Base-by-base conservation (phyloP, 805 yeast species). In the Pichia pseudocactophila region DNA sequence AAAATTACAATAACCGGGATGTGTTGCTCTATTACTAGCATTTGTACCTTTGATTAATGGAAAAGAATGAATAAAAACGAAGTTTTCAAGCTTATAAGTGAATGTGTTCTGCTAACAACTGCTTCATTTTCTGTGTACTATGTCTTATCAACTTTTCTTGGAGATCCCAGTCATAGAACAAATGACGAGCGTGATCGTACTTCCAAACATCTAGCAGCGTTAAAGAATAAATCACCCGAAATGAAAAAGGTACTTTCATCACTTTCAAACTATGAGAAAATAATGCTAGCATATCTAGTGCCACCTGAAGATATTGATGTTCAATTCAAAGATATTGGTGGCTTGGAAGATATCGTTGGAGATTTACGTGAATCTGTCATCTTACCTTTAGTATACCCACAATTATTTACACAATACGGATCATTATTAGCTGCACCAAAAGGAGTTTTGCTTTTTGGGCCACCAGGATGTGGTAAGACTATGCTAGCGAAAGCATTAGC, bases 381-480 rank as follows among this genome's bases (percentile, higher is more conserved):
- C 34, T 80, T 85, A 52, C 98, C 98, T 1, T 67, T 92, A 44
- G 81, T 84, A 15, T 67, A 77, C 52, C 96, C 96, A 0, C 85
- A 77, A 38, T 63, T 87, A 33, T 88, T 83, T 57, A 66, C 76
- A 11, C 78, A 76, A 41, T 84, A 82, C 50, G 78, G 86, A 41
- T 48, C 64, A 17, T 68, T 90, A 41, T 66, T 90, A 20, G 86
- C 83, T 55, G 90, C 96, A 1, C 98, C 98, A 2, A 88, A 86
- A 56, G 98, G 98, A 33, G 97, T 90, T 3, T 65, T 90, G 30
- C 70, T 89, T 38, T 80, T 86, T 57, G 97, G 97, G 0, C 97
- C 97, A 3, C 97, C 97, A 0, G 97, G 97, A 0, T 90, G 97
- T 61, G 97, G 97, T 42, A 90, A 90, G 63, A 90, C 97, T 3